phyloP scores from a whole-genome alignment of 345 rosid genomes.

The Nephelium lappaceum region DNA sequence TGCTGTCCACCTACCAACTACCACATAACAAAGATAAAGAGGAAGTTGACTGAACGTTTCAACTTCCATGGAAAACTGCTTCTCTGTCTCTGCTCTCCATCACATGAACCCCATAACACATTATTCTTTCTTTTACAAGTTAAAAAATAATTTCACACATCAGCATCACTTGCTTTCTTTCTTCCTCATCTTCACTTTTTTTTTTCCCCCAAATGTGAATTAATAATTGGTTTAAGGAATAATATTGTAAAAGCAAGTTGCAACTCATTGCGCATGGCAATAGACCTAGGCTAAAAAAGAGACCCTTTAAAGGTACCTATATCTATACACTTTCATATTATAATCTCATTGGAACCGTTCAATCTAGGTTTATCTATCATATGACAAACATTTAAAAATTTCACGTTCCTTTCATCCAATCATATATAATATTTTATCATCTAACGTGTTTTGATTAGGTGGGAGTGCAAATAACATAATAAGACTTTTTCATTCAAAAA shows the following conservation, averaged over 20 bases:
- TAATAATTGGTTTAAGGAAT: background rate
- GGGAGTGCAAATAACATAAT: too few relatives aligned
- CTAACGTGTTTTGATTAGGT: background rate
- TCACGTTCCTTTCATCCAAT: too few relatives aligned
- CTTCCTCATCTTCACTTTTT: background rate
- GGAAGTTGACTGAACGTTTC: constrained; percentile 3
- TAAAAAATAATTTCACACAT: too few relatives aligned
- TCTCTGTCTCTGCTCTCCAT: background rate
- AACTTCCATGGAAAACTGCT: background rate
- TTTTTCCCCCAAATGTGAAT: background rate
- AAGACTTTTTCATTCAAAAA: too few relatives aligned
- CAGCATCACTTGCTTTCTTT: background rate
- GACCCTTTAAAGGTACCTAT: background rate
- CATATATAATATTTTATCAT: too few relatives aligned
- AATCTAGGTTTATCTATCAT: too few relatives aligned
- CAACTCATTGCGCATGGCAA: too few relatives aligned
- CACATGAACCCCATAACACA: constrained; percentile 1
- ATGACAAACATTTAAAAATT: background rate
- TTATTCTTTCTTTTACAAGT: background rate
- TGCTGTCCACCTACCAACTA: background rate
- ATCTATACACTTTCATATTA: too few relatives aligned
- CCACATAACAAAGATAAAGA: background rate
- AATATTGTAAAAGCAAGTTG: background rate
- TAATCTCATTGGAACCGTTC: too few relatives aligned
- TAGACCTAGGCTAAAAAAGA: too few relatives aligned